Conservation (phyloP, 306 rosid genomes). For the Parietaria judaica region DNA sequence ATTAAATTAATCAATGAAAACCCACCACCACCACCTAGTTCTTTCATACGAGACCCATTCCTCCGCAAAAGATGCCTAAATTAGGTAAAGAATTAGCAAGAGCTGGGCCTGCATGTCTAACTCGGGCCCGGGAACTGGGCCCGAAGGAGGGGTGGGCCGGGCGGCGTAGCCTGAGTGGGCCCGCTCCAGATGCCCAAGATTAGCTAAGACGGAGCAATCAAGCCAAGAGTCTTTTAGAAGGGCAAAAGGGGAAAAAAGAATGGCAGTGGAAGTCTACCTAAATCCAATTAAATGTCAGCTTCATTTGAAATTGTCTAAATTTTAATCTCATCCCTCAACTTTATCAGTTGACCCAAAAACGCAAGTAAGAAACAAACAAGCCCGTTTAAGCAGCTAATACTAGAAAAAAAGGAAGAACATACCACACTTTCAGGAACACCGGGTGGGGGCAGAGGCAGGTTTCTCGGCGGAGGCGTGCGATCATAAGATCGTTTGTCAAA, state of each 20-base stretch:
- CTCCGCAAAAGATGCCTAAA: background rate
- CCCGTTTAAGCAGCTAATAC: background rate
- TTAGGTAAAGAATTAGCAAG: background rate
- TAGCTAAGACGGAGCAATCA: background rate
- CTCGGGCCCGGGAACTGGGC: too few species aligned
- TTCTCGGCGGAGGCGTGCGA: conserved; percentile 49
- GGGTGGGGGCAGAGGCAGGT: conserved; percentile 75
- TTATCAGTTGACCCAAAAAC: background rate
- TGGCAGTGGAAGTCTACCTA: too few species aligned
- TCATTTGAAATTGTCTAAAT: background rate
- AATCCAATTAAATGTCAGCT: background rate
- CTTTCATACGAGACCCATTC: conserved; percentile 6
- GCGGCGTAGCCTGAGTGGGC: too few species aligned
- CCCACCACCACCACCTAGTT: background rate
- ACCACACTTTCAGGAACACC: conserved; percentile 98
- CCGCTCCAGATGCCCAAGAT: background rate
- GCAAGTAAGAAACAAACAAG: too few species aligned
- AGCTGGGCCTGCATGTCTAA: background rate
- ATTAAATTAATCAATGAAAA: background rate
- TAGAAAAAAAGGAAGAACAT: conserved; percentile 25
- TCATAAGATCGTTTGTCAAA: conserved; percentile 80
- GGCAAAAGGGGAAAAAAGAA: too few species aligned
- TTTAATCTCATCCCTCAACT: background rate
- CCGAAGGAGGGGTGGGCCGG: too few species aligned
- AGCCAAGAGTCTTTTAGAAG: too few species aligned